Evolutionary conservation across 345 rosid species (phyloP).

Genomic region (Salix udensis): DNA sequence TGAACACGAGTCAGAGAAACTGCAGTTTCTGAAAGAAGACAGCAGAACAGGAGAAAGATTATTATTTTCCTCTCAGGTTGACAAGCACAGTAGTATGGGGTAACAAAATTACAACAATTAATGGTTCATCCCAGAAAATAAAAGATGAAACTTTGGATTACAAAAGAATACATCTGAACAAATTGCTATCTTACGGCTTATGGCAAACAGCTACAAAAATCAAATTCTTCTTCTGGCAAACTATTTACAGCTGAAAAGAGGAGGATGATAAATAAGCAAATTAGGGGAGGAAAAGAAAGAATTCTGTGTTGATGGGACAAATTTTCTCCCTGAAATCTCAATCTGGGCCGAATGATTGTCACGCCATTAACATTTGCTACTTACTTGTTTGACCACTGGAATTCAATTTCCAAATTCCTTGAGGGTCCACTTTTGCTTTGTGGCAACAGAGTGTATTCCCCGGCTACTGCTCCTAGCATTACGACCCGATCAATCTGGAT

Average conservation of each 20-base stretch:
- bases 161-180: constrained; percentile 43
- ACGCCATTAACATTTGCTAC: constrained; percentile 12
- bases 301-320: background rate
- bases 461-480: constrained; percentile 93
- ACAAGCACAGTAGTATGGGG: constrained; percentile 27
- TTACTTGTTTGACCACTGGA: constrained; percentile 96
- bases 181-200: constrained; percentile 17
- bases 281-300: constrained; percentile 10
- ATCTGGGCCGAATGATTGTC: constrained; percentile 1
- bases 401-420: constrained; percentile 86
- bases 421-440: constrained; percentile 93
- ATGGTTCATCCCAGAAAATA: background rate
- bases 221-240: constrained; percentile 24
- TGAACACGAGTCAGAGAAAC: background rate
- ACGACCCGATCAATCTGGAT: constrained; percentile 95
- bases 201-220: constrained; percentile 36
- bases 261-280: constrained; percentile 9
- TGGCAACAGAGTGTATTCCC: constrained; percentile 85
- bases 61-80: constrained; percentile 23
- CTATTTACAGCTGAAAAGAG: constrained; percentile 37
- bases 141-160: constrained; percentile 12
- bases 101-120: constrained; percentile 17
- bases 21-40: background rate
- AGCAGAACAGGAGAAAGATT: background rate
- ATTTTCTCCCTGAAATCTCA: constrained; percentile 11